Evolutionary conservation across 2,329 filamentous ascomycete species (phyloP), one percentile per base, ranked within the genome.

Genomic region (Neofusicoccum parvum): DNA sequence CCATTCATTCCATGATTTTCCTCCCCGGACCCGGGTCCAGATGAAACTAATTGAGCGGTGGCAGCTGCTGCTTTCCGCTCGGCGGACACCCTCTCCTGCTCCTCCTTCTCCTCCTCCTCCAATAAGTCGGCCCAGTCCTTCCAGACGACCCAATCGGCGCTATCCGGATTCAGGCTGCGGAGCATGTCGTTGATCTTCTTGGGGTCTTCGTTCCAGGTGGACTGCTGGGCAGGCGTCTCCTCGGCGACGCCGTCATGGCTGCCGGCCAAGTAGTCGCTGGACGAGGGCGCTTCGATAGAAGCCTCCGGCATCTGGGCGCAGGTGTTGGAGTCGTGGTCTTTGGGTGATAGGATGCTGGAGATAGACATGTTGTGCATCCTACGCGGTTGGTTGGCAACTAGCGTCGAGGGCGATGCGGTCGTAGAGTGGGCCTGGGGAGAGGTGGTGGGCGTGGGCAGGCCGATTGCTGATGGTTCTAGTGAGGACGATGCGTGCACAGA

Each of bases 341-440:
- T 41, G 39, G 62, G 62, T 10, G 62, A 56, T 5, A 64, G 50
- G 39, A 64, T 64, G 62, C 62, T 64, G 49, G 49, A 54, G 43
- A 64, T 64, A 27, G 62, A 64, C 62, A 64, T 64, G 62, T 64
- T 64, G 62, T 64, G 62, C 62, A 64, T 50, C 27, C 62, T 27
- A 41, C 62, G 62, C 39, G 49, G 62, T 23, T 51, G 48, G 5
- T 46, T 15, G 23, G 49, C 20, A 43, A 12, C 27, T n/a, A 15
- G 15, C 36, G 50, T 27, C 14, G 60, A 64, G 37, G 49, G 50
- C 48, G 49, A 53, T 32, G 39, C 45, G 43, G 51, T 49, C 20
- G 17, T 36, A 4, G 60, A 39, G 14, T 54, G 39, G 27, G 62
- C 32, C 34, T 64, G 62, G n/a, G 62, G 62, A 12, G 62, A 64